phyloP scores from a whole-genome alignment of 140 eudicot species.

The Senecio squalidus region DNA sequence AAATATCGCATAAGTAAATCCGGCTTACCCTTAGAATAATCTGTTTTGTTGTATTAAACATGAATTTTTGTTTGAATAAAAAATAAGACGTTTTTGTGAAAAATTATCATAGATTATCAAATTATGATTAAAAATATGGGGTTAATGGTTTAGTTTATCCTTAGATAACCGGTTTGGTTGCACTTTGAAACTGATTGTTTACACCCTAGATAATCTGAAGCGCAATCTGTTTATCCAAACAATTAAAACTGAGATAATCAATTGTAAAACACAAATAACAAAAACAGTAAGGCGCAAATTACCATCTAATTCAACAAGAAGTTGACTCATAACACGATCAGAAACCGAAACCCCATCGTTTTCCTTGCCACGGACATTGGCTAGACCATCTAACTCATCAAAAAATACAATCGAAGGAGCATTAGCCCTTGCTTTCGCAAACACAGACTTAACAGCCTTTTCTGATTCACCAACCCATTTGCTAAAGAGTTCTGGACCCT shows the following conservation, averaged over 20 bases:
- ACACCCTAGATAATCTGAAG: too few relatives aligned
- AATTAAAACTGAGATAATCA: too few relatives aligned
- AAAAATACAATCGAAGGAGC: conserved; percentile 91
- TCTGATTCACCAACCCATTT: conserved; percentile 99
- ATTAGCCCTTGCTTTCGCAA: conserved; percentile 91
- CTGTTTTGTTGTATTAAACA: not conserved
- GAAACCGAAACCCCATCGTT: conserved; percentile 87
- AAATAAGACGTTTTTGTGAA: too few relatives aligned
- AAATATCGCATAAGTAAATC: not conserved
- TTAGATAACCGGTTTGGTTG: too few relatives aligned
- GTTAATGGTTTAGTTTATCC: too few relatives aligned
- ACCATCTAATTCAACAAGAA: conserved; percentile 98
- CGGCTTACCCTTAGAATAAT: not conserved
- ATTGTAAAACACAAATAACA: too few relatives aligned
- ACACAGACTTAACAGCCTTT: conserved; percentile 85
- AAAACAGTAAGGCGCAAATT: conserved; percentile 2
- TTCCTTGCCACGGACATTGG: conserved; percentile 83
- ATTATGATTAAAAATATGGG: too few relatives aligned
- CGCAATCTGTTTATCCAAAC: too few relatives aligned
- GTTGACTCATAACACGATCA: conserved; percentile 95
- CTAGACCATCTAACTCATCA: conserved; percentile 93
- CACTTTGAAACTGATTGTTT: too few relatives aligned
- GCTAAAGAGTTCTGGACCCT: conserved; percentile 96
- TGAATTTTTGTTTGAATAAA: too few relatives aligned
- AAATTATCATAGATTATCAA: too few relatives aligned